A percentile compares a stretch with the other conserved stretches of the same genome.
phyloP scores from a whole-genome alignment of 2,329 filamentous ascomycete species.

The Leptographium galeiforme region DNA sequence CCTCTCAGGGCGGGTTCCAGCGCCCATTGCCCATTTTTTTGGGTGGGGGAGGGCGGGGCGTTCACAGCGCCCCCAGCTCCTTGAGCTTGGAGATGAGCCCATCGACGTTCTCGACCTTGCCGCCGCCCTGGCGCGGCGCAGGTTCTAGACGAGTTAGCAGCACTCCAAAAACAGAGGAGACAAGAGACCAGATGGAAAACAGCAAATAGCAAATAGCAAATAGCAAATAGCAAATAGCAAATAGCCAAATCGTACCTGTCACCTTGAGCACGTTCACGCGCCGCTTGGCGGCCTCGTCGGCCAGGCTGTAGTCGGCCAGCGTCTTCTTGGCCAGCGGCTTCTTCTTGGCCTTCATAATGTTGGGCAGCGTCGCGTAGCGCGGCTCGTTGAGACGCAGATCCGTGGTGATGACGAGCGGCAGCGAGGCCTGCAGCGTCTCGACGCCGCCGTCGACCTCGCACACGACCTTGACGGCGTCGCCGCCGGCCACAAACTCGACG shows the following conservation, averaged over 20 bases:
- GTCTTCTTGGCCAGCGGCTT: constrained; percentile 93
- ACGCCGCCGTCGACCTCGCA: constrained; percentile 92
- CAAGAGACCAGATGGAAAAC: not conserved
- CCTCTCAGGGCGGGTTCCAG: too few relatives aligned
- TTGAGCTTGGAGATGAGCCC: constrained; percentile 90
- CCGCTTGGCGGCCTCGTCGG: constrained; percentile 56
- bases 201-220: not conserved
- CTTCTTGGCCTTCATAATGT: constrained; percentile 99
- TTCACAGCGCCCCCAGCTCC: constrained; percentile 79
- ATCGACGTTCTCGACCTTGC: constrained; percentile 95
- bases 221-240: not conserved
- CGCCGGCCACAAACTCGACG: constrained; percentile 56
- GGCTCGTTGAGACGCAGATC: constrained; percentile 92
- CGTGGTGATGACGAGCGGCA: constrained; percentile 91
- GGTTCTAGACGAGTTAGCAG: constrained; percentile 48
- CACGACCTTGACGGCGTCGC: constrained; percentile 60
- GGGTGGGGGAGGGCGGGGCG: too few relatives aligned
- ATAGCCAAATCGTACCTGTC: constrained; percentile 34
- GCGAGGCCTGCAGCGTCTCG: constrained; percentile 72
- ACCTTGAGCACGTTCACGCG: constrained; percentile 87
- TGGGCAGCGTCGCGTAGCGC: constrained; percentile 85
- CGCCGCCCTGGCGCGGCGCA: constrained; percentile 73
- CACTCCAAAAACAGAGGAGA: not conserved
- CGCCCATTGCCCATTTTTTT: too few relatives aligned
- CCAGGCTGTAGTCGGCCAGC: constrained; percentile 67